phyloP scores from a whole-genome alignment of 192 early-diverging fungal species.

The Radiomyces spectabilis region DNA sequence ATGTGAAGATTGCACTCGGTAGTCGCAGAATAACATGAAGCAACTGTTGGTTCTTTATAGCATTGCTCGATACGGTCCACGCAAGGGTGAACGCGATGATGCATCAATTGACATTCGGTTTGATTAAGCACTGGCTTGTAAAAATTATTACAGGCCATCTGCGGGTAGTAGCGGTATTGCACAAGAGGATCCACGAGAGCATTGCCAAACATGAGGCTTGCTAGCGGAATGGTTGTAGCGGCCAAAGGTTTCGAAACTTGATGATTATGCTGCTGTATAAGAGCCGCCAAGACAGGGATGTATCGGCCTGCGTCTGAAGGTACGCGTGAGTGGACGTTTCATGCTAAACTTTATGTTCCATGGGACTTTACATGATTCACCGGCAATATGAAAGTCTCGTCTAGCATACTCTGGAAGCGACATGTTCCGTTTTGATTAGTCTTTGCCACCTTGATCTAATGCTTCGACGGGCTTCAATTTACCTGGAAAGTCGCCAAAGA shows the following conservation, averaged over 20 bases:
- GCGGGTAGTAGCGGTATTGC: background rate
- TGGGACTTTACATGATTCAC: too few relatives aligned
- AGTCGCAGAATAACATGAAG: background rate
- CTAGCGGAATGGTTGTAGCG: too few relatives aligned
- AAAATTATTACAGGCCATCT: background rate
- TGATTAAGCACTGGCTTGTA: background rate
- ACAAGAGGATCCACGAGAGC: background rate
- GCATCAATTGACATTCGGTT: background rate
- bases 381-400: background rate
- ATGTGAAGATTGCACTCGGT: background rate
- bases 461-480: background rate
- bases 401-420: background rate
- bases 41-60: too few relatives aligned
- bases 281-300: background rate
- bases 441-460: background rate
- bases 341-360: too few relatives aligned
- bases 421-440: background rate
- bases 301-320: background rate
- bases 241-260: background rate
- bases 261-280: background rate
- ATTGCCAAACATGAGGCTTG: too few relatives aligned
- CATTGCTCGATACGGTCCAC: too few relatives aligned
- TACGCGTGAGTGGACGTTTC: too few relatives aligned
- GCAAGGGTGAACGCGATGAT: background rate
- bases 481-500: background rate